A percentile compares a stretch with the other conserved stretches of the same genome.
Conservation (phyloP, 208 protist species). For the Leishmania tarentolae region DNA sequence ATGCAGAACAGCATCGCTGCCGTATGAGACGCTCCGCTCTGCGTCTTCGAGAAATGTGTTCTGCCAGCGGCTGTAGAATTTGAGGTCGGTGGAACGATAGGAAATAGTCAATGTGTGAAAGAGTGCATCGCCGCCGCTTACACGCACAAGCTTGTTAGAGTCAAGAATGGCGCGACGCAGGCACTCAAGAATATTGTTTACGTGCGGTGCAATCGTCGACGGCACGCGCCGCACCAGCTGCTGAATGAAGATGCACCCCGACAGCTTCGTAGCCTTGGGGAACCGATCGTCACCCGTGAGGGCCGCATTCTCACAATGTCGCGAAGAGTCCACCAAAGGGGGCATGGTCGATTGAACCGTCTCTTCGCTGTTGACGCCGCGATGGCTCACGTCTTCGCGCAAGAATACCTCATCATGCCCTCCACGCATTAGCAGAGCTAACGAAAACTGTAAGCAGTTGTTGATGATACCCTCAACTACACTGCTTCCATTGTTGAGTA, state of each 20-base stretch:
- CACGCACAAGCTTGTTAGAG: slow-evolving; percentile 42
- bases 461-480: slow-evolving; percentile 74
- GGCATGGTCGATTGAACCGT: background rate
- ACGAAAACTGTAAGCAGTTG: slow-evolving; percentile 62
- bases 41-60: slow-evolving; percentile 64
- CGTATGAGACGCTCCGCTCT: slow-evolving; percentile 43
- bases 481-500: slow-evolving; percentile 77
- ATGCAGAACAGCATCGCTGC: slow-evolving; percentile 43
- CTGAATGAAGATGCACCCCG: slow-evolving; percentile 72
- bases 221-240: slow-evolving; percentile 76
- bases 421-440: slow-evolving; percentile 45
- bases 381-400: slow-evolving; percentile 9
- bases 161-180: slow-evolving; percentile 61
- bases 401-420: slow-evolving; percentile 47
- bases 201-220: slow-evolving; percentile 51
- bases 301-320: background rate
- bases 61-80: slow-evolving; percentile 60
- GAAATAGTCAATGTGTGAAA: slow-evolving; percentile 59
- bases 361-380: slow-evolving; percentile 2
- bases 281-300: slow-evolving; percentile 21
- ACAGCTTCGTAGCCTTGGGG: slow-evolving; percentile 53
- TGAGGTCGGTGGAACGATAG: slow-evolving; percentile 61
- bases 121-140: slow-evolving; percentile 49
- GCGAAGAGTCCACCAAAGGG: slow-evolving; percentile 2
- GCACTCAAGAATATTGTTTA: slow-evolving; percentile 62